These are phyloP conservation scores for Aegilops longissima DNA, from an alignment of 176 grass and related monocot species.

Conservation along the genomic window DNA sequence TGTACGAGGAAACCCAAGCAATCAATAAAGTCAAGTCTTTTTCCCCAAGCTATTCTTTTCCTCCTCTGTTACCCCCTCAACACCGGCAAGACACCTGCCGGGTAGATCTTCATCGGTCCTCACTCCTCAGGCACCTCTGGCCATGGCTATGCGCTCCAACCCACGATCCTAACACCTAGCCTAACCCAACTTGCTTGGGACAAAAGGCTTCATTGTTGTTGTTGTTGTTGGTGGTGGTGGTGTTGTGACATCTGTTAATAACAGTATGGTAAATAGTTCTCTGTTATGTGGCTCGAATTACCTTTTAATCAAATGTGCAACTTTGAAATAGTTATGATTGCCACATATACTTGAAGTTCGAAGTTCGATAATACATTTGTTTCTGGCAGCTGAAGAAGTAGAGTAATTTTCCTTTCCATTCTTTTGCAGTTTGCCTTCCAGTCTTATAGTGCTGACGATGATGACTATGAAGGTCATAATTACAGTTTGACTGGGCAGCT, in stretches of 20 bases:
- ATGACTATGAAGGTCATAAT: slow-evolving; percentile 90
- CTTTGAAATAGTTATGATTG: background rate
- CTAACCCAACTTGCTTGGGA: background rate
- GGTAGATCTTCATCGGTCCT: background rate
- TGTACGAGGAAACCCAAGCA: background rate
- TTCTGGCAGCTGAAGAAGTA: background rate
- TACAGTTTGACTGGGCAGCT: slow-evolving; percentile 90
- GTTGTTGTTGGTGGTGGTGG: background rate
- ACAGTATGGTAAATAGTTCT: too few relatives aligned
- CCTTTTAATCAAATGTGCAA: background rate
- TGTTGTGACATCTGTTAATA: background rate
- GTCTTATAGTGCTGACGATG: slow-evolving; percentile 84
- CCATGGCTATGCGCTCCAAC: background rate
- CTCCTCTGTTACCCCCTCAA: background rate
- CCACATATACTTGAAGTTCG: background rate
- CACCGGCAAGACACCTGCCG: background rate
- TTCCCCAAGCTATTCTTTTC: background rate
- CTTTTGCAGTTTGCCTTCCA: slow-evolving; percentile 73
- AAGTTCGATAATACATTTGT: background rate
- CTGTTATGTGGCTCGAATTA: background rate
- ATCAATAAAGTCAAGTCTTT: background rate
- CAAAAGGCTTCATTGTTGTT: background rate
- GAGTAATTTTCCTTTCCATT: slow-evolving; percentile 24
- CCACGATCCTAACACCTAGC: background rate
- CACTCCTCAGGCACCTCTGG: background rate